phyloP scores from a whole-genome alignment of 441 rosid species.

The Adansonia rubrostipa region DNA sequence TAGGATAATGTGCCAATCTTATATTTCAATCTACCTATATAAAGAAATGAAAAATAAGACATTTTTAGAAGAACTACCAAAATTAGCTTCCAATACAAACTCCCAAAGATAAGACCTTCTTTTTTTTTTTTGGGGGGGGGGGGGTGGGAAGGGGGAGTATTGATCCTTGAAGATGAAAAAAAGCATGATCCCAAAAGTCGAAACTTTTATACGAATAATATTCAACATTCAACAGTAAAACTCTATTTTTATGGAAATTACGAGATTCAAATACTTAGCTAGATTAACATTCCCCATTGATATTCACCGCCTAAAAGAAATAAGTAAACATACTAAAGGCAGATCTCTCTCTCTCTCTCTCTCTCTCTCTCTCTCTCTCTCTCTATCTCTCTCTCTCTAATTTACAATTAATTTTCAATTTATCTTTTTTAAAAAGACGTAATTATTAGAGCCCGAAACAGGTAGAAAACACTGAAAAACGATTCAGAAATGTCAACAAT shows the following conservation, averaged over 20 bases:
- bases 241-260: too few relatives aligned
- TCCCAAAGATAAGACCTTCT: background rate
- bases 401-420: background rate
- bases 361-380: background rate
- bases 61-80: background rate
- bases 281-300: slow-evolving; percentile 2
- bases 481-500: background rate
- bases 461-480: background rate
- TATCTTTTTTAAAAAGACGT: too few relatives aligned
- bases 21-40: background rate
- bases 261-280: background rate
- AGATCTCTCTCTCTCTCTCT: slow-evolving; percentile 24
- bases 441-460: background rate
- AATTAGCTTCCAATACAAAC: background rate
- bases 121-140: background rate
- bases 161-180: background rate
- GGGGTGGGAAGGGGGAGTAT: too few relatives aligned
- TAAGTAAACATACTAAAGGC: background rate
- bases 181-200: background rate
- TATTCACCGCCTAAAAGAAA: background rate
- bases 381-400: background rate
- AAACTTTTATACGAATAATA: background rate
- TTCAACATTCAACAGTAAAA: background rate
- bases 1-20: background rate
- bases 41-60: background rate